Evolutionary conservation across 352 stramenopile species (phyloP).

Genomic region (Blastocystis sp.): DNA sequence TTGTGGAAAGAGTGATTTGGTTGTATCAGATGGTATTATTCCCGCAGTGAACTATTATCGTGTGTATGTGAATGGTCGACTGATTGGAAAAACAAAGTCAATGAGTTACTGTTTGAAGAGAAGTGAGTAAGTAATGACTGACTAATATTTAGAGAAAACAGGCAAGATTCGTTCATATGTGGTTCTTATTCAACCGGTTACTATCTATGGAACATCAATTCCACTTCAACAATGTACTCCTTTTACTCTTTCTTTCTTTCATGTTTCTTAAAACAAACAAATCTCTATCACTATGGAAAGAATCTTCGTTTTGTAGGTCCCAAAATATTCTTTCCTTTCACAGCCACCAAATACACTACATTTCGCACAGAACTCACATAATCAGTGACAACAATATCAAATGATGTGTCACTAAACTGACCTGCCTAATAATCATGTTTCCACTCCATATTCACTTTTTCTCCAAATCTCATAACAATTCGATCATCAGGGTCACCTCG

Average conservation of each 20-base stretch:
- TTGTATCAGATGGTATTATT: neutral
- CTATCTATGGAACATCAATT: slow-evolving; percentile 9
- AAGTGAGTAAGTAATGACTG: neutral
- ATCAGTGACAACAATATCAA: slow-evolving; percentile 61
- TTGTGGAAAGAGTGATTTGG: neutral
- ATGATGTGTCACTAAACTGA: slow-evolving; percentile 37
- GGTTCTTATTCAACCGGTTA: slow-evolving; percentile 35
- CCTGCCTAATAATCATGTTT: too few species aligned
- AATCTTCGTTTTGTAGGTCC: slow-evolving; percentile 16
- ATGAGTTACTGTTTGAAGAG: slow-evolving; percentile 41
- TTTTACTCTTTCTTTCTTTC: neutral
- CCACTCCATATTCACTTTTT: neutral
- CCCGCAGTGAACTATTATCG: slow-evolving; percentile 22
- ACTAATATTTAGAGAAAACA: neutral
- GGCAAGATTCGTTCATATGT: neutral
- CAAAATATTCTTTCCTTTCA: slow-evolving; percentile 12
- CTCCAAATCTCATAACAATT: slow-evolving; percentile 34
- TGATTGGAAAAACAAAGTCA: neutral
- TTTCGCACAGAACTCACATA: slow-evolving; percentile 49
- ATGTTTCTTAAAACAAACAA: slow-evolving; percentile 1
- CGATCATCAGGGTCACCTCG: slow-evolving; percentile 1
- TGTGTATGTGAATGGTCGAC: slow-evolving; percentile 9
- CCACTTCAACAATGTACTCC: slow-evolving; percentile 2
- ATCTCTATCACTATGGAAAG: neutral
- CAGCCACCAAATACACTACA: slow-evolving; percentile 36